Evolutionary conservation across 2,329 filamentous ascomycete genomes (phyloP).

Genomic region (Beauveria sp.): DNA sequence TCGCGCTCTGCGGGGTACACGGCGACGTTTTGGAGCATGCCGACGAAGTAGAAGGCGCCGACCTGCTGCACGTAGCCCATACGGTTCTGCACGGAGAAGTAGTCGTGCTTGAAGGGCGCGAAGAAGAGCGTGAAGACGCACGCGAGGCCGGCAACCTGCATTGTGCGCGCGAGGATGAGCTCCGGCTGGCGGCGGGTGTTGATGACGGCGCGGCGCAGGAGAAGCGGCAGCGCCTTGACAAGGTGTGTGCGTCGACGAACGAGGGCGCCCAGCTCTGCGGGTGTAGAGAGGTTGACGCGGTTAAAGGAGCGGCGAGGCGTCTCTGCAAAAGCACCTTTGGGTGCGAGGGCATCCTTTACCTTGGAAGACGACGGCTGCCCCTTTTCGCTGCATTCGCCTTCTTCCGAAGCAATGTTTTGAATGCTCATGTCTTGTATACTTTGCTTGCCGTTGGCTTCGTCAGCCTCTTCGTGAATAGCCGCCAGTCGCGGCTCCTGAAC

Average conservation of each 20-base stretch:
- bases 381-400: constrained; percentile 2
- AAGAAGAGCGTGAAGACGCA: constrained; percentile 62
- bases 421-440: constrained; percentile 4
- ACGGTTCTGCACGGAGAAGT: constrained; percentile 62
- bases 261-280: constrained; percentile 64
- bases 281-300: constrained; percentile 48
- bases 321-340: constrained; percentile 7
- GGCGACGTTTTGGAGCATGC: constrained; percentile 73
- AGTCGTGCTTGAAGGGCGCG: constrained; percentile 61
- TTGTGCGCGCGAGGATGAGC: constrained; percentile 55
- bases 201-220: constrained; percentile 59
- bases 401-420: background rate
- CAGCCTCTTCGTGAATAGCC: constrained; percentile 20
- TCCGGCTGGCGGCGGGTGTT: constrained; percentile 62
- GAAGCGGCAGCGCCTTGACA: constrained; percentile 54
- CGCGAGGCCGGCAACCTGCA: constrained; percentile 58
- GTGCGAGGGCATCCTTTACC: constrained; percentile 5
- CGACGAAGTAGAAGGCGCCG: constrained; percentile 63
- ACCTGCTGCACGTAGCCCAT: constrained; percentile 69
- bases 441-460: constrained; percentile 20
- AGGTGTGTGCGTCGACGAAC: constrained; percentile 57
- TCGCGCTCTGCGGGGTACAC: constrained; percentile 65
- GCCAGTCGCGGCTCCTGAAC: constrained; percentile 16
- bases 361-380: background rate
- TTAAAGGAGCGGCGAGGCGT: constrained; percentile 33